Evolutionary conservation across 2,329 filamentous ascomycete genomes (phyloP).

Genomic region (Drechslerella dactyloides): DNA sequence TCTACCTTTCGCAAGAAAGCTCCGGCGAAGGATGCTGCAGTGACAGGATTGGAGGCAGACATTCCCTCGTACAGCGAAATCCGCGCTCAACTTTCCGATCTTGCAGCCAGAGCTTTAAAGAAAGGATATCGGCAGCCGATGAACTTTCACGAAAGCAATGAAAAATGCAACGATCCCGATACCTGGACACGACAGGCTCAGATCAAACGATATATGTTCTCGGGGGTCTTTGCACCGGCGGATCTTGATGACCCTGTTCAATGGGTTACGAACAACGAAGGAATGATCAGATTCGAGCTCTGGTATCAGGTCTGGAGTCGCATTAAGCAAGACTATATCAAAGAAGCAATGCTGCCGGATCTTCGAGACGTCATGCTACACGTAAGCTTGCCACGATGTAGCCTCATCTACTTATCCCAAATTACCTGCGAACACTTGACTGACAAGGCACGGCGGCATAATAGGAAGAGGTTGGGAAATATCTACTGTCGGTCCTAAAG

Average conservation of each 20-base stretch:
- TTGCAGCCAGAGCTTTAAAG: constrained; percentile 19
- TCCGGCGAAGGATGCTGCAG: too few species aligned
- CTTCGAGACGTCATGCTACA: constrained; percentile 16
- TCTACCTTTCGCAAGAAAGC: too few species aligned
- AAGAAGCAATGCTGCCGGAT: constrained; percentile 22
- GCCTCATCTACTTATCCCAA: background rate
- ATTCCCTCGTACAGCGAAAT: background rate
- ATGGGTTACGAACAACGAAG: constrained; percentile 26
- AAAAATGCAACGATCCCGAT: background rate
- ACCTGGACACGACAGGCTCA: background rate
- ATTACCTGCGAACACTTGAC: too few species aligned
- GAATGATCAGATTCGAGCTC: constrained; percentile 22
- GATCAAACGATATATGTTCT: constrained; percentile 11
- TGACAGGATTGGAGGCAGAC: constrained; percentile 5
- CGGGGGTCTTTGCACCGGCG: background rate
- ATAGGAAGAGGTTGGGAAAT: constrained; percentile 24
- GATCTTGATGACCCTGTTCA: constrained; percentile 28
- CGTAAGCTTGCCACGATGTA: constrained; percentile 6
- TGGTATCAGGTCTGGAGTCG: constrained; percentile 20
- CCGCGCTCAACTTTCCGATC: background rate
- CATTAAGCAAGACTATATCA: constrained; percentile 20
- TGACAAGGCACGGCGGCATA: background rate
- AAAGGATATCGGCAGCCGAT: constrained; percentile 36
- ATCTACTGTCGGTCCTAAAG: constrained; percentile 5
- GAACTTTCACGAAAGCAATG: constrained; percentile 21